Conservation (phyloP, 2,329 filamentous ascomycete species). For the Cyphellophora europaea region DNA sequence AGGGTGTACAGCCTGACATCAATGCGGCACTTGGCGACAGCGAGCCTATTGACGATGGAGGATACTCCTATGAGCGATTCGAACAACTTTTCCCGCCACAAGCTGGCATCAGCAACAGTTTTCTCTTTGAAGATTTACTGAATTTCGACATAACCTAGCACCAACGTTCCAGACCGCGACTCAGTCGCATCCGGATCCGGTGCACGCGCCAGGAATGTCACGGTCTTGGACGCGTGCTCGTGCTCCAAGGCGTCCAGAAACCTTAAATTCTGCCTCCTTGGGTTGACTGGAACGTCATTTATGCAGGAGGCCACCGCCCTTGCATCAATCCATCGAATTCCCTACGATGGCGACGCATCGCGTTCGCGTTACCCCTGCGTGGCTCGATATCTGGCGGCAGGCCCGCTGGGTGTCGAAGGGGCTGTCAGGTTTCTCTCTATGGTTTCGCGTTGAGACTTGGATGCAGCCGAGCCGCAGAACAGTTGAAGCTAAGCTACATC, state of each 20-base stretch:
- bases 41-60: not conserved
- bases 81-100: slow-evolving; percentile 14
- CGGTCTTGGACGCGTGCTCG: not conserved
- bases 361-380: not conserved
- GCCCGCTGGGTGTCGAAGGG: not conserved
- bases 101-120: slow-evolving; percentile 15
- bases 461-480: no score
- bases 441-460: not conserved
- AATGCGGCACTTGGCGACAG: slow-evolving; percentile 1
- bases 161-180: not conserved
- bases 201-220: not conserved
- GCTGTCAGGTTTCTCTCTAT: no score
- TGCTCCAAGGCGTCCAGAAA: not conserved
- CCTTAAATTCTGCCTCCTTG: not conserved
- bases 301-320: not conserved
- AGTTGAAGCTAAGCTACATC: no score
- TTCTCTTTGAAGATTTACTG: slow-evolving; percentile 15
- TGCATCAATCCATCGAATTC: not conserved
- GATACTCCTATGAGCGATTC: slow-evolving; percentile 4
- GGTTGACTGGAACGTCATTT: no score
- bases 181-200: not conserved
- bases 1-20: not conserved
- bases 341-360: not conserved
- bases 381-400: not conserved
- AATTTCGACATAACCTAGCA: slow-evolving; percentile 7